phyloP scores from a whole-genome alignment of 2,329 filamentous ascomycete species.

The Botrytis paeoniae region DNA sequence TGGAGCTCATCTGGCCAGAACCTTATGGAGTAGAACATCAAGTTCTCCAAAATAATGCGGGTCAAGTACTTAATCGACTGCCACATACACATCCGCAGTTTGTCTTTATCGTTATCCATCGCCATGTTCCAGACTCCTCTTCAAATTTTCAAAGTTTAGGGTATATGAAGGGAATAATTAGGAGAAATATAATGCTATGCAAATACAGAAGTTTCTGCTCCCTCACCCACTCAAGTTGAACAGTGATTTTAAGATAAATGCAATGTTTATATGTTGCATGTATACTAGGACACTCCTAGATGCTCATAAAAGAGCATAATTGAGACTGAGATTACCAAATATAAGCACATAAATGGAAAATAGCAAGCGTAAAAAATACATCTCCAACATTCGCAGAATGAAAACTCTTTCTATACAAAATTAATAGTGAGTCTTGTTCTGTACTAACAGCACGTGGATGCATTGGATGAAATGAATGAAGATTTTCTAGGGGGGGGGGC shows the following conservation, averaged over 20 bases:
- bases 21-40: not conserved
- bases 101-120: not conserved
- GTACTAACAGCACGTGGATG: not conserved
- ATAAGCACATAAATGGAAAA: not conserved
- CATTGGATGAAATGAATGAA: not conserved
- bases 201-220: not conserved
- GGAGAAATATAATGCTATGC: not conserved
- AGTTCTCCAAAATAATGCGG: not conserved
- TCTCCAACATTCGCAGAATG: not conserved
- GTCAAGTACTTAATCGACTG: not conserved
- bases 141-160: not conserved
- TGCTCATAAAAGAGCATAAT: not conserved
- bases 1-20: not conserved
- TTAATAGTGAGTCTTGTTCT: not conserved
- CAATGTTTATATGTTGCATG: not conserved
- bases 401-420: not conserved
- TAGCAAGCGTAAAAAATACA: not conserved
- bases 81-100: not conserved
- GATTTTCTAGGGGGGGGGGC: not conserved
- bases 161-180: conserved; percentile 7
- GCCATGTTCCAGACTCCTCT: not conserved
- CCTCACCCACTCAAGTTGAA: not conserved
- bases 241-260: not conserved
- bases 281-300: not conserved
- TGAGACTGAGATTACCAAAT: not conserved